phyloP scores from a whole-genome alignment of 1,284 basidiomycete species.

The Microbotryomycetes sp. region DNA sequence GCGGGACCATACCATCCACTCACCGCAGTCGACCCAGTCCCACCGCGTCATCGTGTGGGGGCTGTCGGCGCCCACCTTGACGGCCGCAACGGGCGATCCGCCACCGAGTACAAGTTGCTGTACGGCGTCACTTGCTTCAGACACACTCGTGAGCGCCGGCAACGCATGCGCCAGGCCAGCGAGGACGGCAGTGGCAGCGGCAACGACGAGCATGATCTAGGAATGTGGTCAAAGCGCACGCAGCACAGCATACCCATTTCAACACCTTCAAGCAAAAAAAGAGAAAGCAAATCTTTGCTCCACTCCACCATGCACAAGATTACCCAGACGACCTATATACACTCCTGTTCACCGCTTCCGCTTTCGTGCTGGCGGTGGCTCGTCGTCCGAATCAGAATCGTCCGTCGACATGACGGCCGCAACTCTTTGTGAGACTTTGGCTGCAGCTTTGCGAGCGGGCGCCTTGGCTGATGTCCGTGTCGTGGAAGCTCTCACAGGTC shows the following conservation, averaged over 20 bases:
- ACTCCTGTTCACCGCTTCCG: constrained; percentile 3
- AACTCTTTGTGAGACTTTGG: neutral
- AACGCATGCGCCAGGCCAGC: neutral
- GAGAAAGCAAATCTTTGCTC: constrained; percentile 13
- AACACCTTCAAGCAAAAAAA: constrained; percentile 15
- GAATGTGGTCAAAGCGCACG: neutral
- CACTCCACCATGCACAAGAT: too few species aligned
- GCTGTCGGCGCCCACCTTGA: neutral
- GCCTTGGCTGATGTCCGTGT: neutral
- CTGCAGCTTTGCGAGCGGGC: neutral
- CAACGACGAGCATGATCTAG: neutral
- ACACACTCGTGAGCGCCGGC: neutral
- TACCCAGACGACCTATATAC: too few species aligned
- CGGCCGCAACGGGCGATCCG: neutral
- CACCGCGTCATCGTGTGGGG: constrained; percentile 26
- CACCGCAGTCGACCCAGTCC: constrained; percentile 36
- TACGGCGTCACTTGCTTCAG: neutral
- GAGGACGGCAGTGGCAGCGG: neutral
- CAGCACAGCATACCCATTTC: constrained; percentile 15
- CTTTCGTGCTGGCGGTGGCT: neutral
- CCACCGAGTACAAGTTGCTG: neutral
- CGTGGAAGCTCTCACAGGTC: neutral
- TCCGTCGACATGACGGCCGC: neutral
- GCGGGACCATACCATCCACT: too few species aligned
- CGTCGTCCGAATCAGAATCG: neutral